These are phyloP conservation scores for Populus ilicifolia DNA, from an alignment of 345 rosid species.

Conservation along the genomic window DNA sequence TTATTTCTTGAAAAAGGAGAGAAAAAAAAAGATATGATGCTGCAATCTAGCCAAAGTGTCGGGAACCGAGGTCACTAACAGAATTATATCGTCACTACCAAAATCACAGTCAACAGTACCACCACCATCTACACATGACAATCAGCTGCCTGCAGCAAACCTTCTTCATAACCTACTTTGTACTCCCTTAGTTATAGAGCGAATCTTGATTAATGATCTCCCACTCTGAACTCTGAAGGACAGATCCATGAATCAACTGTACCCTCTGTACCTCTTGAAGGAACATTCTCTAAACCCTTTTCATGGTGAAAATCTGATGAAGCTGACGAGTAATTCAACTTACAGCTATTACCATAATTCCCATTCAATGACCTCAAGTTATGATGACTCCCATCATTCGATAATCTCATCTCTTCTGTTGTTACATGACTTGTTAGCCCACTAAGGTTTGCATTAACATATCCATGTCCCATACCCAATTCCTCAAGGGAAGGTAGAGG, in stretches of 20 bases:
- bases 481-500: constrained; percentile 31
- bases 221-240: constrained; percentile 46
- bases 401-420: neutral
- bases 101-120: neutral
- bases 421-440: constrained; percentile 14
- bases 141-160: neutral
- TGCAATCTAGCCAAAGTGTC: neutral
- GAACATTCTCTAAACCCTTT: constrained; percentile 44
- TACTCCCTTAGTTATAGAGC: neutral
- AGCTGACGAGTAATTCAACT: constrained; percentile 38
- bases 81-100: neutral
- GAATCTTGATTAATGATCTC: neutral
- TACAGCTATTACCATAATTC: constrained; percentile 25
- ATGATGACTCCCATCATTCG: constrained; percentile 10
- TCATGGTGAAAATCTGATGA: constrained; percentile 55
- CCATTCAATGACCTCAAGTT: constrained; percentile 31
- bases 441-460: constrained; percentile 24
- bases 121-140: neutral
- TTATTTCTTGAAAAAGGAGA: constrained; percentile 1
- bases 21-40: neutral
- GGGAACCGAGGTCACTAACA: constrained; percentile 1
- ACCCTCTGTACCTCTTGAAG: constrained; percentile 41
- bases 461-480: constrained; percentile 30
- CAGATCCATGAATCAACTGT: constrained; percentile 72
- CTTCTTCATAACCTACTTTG: neutral